These are phyloP conservation scores for Bidens hawaiensis DNA, from an alignment of 140 eudicot species.

Conservation along the genomic window DNA sequence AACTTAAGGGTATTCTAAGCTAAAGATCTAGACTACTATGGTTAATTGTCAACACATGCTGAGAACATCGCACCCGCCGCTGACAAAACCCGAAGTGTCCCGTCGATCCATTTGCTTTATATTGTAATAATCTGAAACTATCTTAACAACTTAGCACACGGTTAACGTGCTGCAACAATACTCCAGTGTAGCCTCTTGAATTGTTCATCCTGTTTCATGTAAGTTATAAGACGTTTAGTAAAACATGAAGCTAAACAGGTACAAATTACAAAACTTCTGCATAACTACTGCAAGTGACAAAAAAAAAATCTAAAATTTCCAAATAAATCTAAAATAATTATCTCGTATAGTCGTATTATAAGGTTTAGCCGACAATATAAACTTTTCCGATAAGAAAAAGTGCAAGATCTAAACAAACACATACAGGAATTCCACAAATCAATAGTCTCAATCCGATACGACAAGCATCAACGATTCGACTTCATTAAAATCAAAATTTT, in stretches of 20 bases:
- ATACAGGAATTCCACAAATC: not conserved
- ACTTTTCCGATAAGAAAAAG: not conserved
- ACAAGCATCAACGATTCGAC: not conserved
- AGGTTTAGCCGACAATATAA: too few species aligned
- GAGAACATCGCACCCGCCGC: conserved; percentile 73
- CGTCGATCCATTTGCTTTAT: conserved; percentile 80
- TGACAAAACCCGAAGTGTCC: conserved; percentile 98
- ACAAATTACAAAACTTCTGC: not conserved
- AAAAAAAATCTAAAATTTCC: not conserved
- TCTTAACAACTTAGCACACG: conserved; percentile 26
- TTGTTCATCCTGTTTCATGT: conserved; percentile 54
- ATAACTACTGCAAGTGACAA: not conserved
- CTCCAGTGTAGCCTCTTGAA: conserved; percentile 19
- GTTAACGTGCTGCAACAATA: conserved; percentile 21
- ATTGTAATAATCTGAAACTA: conserved; percentile 16
- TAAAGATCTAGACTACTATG: conserved; percentile 31
- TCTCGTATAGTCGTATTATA: too few species aligned
- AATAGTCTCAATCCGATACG: conserved; percentile 8
- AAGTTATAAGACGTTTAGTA: not conserved
- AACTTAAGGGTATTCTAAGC: conserved; percentile 28
- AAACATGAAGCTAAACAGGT: conserved; percentile 2
- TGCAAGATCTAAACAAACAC: not conserved
- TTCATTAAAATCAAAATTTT: not conserved
- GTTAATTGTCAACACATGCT: conserved; percentile 49
- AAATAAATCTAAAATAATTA: too few species aligned